Conservation (phyloP, 352 stramenopile genomes). For the Thraustochytrium sp. region DNA sequence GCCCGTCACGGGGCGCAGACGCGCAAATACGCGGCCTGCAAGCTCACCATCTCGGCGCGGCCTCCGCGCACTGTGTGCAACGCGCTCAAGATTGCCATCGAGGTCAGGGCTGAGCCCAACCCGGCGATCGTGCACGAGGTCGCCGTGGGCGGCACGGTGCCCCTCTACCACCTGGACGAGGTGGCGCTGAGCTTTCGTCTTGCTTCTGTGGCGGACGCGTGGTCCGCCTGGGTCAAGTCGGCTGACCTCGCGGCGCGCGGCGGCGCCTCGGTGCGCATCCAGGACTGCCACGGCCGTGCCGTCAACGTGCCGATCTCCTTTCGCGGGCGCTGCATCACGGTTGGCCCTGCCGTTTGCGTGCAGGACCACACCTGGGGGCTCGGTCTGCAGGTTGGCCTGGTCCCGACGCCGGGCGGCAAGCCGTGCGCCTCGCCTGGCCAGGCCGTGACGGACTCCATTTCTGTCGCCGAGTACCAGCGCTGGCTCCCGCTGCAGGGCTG, state of each 20-base stretch:
- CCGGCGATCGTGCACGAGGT: not conserved
- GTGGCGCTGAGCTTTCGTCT: not conserved
- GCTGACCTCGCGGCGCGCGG: not conserved
- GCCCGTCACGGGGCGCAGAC: not conserved
- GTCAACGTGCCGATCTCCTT: not conserved
- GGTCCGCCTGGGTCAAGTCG: not conserved
- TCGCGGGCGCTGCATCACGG: not conserved
- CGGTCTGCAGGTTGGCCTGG: not conserved
- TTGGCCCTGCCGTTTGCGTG: not conserved
- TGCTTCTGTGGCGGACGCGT: not conserved
- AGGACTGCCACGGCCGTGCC: not conserved
- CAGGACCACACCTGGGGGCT: conserved; percentile 10
- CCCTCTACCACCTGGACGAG: not conserved
- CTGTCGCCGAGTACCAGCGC: conserved; percentile 10
- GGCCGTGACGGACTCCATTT: not conserved
- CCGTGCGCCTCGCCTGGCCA: not conserved
- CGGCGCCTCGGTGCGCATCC: not conserved
- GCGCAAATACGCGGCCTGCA: not conserved
- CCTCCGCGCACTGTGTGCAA: not conserved
- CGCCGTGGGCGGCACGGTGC: not conserved
- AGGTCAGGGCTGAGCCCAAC: not conserved
- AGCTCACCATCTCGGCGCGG: not conserved
- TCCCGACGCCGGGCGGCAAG: not conserved
- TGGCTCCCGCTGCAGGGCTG: conserved; percentile 17
- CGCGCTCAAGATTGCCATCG: not conserved